Evolutionary conservation across 2,329 filamentous ascomycete species (phyloP), one percentile per base, ranked within the genome.

Genomic region (Botryosphaeria dothidea): DNA sequence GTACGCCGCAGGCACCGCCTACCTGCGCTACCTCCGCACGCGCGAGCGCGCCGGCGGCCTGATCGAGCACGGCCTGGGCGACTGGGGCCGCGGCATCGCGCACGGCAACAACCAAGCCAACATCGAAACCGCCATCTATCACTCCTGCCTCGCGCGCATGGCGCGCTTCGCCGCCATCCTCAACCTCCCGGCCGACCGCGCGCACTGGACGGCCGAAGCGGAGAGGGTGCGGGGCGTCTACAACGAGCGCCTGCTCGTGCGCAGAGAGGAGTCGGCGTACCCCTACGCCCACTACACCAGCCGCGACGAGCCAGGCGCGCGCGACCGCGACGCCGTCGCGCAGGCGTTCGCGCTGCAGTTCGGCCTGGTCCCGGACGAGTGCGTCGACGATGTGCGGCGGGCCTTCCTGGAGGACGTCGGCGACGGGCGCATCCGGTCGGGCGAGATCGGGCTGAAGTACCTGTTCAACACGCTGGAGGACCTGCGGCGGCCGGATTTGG

Each of bases 51-150:
- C 74, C 0, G 79, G 77, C 2, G 79, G 79, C 0, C 69, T 81
- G 4, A 80, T 81, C 23, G 77, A 80, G 65, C 79, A 81, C 61
- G 79, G 78, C 0, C 73, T 81, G 0, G 79, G 79, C 4, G 79
- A 81, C 48, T 81, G 79, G 79, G 79, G 79, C 3, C 73, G 77
- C 2, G 76, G 77, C 29, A 80, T 81, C 36, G 80, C 79, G 0
- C 79, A 74, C 51, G 79, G 79, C 3, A 81, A 81, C 62, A 75
- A 78, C 45, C 79, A 81, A 69, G 79, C 79, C 43, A 81, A 81
- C 66, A 80, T 81, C 21, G 79, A 81, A 66, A 81, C 79, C 5
- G 79, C 79, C 0, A 71, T 81, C 9, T 81, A 81, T 69, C 79
- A 80, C 67, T 73, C 78, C 48, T 81, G 79, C 49, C 72, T 81